A percentile compares a stretch with the other conserved stretches of the same genome.
Evolutionary conservation across 768 basidiomycete genomes (phyloP).

Genomic region (Dacryopinax primogenitus): DNA sequence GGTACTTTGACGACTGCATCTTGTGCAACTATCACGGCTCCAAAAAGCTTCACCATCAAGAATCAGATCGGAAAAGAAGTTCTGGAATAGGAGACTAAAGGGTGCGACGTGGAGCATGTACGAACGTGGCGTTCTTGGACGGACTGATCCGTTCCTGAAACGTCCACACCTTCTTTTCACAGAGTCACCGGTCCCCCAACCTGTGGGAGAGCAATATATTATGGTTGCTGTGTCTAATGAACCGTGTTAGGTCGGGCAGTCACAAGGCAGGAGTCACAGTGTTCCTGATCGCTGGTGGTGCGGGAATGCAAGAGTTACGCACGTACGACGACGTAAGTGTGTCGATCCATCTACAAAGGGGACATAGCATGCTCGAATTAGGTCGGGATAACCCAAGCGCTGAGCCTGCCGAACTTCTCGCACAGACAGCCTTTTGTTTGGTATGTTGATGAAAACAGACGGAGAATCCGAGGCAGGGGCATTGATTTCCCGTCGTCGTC

Average conservation of each 20-base stretch:
- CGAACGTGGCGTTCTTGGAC: background rate
- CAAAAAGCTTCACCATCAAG: too few relatives aligned
- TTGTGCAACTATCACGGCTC: background rate
- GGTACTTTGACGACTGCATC: background rate
- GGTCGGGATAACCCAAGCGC: background rate
- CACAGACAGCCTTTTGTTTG: background rate
- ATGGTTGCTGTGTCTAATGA: background rate
- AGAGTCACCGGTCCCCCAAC: background rate
- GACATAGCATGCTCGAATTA: background rate
- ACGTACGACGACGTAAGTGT: background rate
- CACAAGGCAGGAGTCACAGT: background rate
- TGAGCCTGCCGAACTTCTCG: background rate
- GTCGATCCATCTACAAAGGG: background rate
- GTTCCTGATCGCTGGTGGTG: background rate
- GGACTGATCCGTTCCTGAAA: slow-evolving; percentile 5
- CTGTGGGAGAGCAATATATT: background rate
- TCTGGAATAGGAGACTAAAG: background rate
- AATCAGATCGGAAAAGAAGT: background rate
- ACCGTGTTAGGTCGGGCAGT: background rate
- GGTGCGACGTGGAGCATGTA: background rate
- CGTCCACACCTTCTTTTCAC: background rate
- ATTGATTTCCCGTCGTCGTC: slow-evolving; percentile 7
- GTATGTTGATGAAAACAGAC: background rate
- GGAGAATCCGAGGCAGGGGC: background rate
- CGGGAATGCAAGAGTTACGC: background rate